Percentiles rank a stretch among this genome's conserved stretches.
Evolutionary conservation across 2,329 filamentous ascomycete species (phyloP).

Genomic region (Colletotrichum cuscutae): DNA sequence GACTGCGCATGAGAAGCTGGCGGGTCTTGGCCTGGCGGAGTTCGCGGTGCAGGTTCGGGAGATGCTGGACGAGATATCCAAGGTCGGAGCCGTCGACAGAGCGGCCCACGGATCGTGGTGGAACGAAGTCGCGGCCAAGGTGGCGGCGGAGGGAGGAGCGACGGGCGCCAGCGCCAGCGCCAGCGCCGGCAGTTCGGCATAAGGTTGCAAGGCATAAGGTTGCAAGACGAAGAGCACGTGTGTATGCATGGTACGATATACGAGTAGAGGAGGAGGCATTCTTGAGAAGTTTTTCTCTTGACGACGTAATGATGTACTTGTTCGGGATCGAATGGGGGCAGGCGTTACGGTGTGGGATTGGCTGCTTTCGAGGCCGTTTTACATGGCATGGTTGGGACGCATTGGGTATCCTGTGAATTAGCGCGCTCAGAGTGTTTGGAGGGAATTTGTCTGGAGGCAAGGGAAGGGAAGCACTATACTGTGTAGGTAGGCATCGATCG

Average conservation of each 20-base stretch:
- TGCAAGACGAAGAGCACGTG: conserved; percentile 13
- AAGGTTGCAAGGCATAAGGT: not conserved
- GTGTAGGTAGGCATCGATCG: not conserved
- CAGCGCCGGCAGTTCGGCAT: not conserved
- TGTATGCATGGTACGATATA: conserved; percentile 30
- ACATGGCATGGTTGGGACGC: conserved; percentile 21
- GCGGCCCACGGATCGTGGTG: conserved; percentile 77
- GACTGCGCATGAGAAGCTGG: conserved; percentile 75
- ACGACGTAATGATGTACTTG: conserved; percentile 33
- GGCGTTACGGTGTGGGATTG: conserved; percentile 17
- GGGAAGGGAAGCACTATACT: conserved; percentile 1
- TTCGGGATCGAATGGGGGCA: conserved; percentile 21
- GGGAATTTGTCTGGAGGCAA: conserved; percentile 2
- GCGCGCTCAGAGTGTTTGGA: conserved; percentile 12
- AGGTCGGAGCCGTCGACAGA: conserved; percentile 74
- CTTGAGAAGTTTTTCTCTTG: conserved; percentile 19
- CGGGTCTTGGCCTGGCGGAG: conserved; percentile 76
- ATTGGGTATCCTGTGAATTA: conserved; percentile 5
- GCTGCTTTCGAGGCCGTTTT: conserved; percentile 20
- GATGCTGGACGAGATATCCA: conserved; percentile 75
- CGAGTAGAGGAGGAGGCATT: conserved; percentile 16
- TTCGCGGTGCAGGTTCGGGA: conserved; percentile 76
- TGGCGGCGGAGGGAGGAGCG: conserved; percentile 52
- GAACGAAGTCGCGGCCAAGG: conserved; percentile 70
- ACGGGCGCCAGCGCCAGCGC: not conserved